Evolutionary conservation across 352 stramenopile genomes (phyloP), one percentile per base, ranked within the genome.

Genomic region (Aphanomyces euteiches): DNA sequence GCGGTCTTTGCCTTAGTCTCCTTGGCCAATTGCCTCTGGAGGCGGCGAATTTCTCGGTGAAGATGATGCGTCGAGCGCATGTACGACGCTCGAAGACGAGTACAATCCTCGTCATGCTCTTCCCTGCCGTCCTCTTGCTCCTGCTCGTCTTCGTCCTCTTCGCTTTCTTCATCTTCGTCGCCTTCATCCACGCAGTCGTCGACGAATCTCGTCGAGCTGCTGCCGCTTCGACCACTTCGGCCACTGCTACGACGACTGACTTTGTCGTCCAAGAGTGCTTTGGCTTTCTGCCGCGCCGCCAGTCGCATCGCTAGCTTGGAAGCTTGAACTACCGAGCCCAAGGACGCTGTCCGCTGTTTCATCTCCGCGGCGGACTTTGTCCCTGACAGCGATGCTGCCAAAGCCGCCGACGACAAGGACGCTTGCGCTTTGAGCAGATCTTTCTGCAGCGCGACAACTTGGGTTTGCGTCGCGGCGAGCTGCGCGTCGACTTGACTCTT

Each of bases 41-140:
- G 56, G 3, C 85, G 80, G 48, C 78, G 77, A 61, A 92, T 88
- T 67, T 90, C 82, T 37, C 83, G 87, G 61, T 90, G 80, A 47
- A 79, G 85, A 48, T 92, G 85, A 3, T 78, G 78, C 40, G 69
- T 72, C 2, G 79, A 77, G 72, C 38, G 48, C 61, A 38, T 12
- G 17, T 43, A 39, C 15, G 53, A 50, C 38, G 28, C 15, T 43
- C 54, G 21, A 5, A 8, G 61, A 5, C 7, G 5, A 7, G 47
- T 15, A 39, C 21, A 13, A 57, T 36, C 10, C 6, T 56, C n/a
- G 7, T 17, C 39, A 21, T 36, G 12, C 12, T 56, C 12, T 39
- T 63, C 43, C 68, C 65, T 36, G 67, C 73, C 47, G 59, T 73
- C 12, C 61, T 61, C 7, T 48, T 10, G 6, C 47, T 41, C 6